These are phyloP conservation scores for Huiozyma sinensis DNA, from an alignment of 805 yeast species.

Conservation along the genomic window DNA sequence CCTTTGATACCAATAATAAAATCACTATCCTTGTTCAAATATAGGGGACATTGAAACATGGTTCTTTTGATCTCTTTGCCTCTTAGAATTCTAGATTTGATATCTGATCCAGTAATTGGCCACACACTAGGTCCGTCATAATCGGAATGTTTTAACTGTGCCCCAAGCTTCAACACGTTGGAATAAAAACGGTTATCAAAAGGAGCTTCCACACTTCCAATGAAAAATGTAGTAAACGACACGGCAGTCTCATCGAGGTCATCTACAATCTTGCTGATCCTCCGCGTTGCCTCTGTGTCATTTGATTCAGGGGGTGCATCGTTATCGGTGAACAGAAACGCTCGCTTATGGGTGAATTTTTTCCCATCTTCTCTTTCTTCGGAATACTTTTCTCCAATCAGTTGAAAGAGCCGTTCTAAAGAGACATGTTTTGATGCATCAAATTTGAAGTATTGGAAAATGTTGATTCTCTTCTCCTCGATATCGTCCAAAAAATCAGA, in stretches of 20 bases:
- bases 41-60: constrained; percentile 50
- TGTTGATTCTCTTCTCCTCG: constrained; percentile 14
- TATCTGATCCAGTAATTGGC: constrained; percentile 34
- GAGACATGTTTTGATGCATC: constrained; percentile 20
- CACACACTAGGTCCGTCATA: constrained; percentile 32
- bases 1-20: constrained; percentile 64
- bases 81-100: constrained; percentile 40
- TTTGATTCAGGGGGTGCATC: constrained; percentile 49
- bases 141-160: constrained; percentile 8
- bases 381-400: constrained; percentile 46
- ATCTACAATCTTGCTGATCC: constrained; percentile 45
- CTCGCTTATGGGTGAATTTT: constrained; percentile 43
- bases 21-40: constrained; percentile 36
- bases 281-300: constrained; percentile 31
- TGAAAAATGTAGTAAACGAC: constrained; percentile 52
- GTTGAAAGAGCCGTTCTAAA: constrained; percentile 36
- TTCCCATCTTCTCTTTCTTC: constrained; percentile 31
- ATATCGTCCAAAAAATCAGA: constrained; percentile 41
- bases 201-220: constrained; percentile 28
- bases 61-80: constrained; percentile 54
- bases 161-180: constrained; percentile 36
- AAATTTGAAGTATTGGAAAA: constrained; percentile 24
- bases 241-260: constrained; percentile 49
- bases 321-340: constrained; percentile 66
- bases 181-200: constrained; percentile 42